Evolutionary conservation across 768 basidiomycete genomes (phyloP), one percentile per base, ranked within the genome.

Genomic region (Tubosaeta sp.): DNA sequence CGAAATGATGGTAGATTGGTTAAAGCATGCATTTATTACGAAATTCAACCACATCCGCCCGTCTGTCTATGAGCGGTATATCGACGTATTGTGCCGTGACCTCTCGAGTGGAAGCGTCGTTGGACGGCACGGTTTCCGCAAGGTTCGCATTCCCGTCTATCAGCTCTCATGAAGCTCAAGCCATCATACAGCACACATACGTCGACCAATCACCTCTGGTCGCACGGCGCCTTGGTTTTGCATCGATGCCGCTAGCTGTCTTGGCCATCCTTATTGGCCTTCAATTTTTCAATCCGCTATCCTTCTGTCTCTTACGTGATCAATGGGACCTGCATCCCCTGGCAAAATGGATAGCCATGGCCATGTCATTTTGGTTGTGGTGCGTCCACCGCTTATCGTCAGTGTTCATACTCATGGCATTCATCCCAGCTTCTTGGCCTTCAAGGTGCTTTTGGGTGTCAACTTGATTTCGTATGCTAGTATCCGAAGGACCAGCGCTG

Each of bases 1-100:
- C 2, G 97, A 99, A 68, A 88, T 91, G 80, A 68, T 89, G 12
- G 97, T 99, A 11, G 97, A 99, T 67, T 99, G 95, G 95, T 77
- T 98, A 46, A 99, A 99, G 68, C 97, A 99, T 63, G 95, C 95
- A 10, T 99, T 98, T 72, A 98, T 99, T 62, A 95, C 95, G 46
- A 99, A 99, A 69, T 98, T 98, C 75, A 99, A 99, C 61, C 95
- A 98, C 63, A 95, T 99, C 43, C 84, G 95, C 0, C 92, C 94
- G 0, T 88, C 87, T 0, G 92, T 97, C 2, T 99, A 98, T 59
- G 93, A 93, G 57, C 81, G 95, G 14, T 99, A 92, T 67, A 90
- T 86, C 3, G 97, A 99, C 61, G 92, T 99, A 1, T 78, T 99
- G 1, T 98, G 95, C 64, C 86, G 89, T 35, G 97, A 99, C 66